phyloP scores from a whole-genome alignment of 495 filamentous ascomycete species.

The Penicillium soppii region DNA sequence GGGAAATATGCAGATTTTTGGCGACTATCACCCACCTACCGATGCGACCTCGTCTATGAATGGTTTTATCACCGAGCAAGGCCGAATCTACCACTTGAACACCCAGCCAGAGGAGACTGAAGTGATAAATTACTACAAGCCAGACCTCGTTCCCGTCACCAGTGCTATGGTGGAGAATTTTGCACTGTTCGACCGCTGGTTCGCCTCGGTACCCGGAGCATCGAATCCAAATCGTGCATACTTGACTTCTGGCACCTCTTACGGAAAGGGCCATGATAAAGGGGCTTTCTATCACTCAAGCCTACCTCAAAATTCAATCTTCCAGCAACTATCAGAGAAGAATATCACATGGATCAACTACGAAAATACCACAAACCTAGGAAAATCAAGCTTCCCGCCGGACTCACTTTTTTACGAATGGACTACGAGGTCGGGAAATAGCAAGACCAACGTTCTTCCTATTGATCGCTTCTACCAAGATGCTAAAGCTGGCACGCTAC shows the following conservation, averaged over 20 bases:
- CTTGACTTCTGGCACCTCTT: conserved; percentile 47
- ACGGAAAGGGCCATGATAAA: conserved; percentile 45
- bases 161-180: conserved; percentile 47
- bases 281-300: conserved; percentile 43
- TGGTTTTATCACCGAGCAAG: too few species aligned
- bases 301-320: conserved; percentile 48
- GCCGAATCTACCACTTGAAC: too few species aligned
- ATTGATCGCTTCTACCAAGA: conserved; percentile 39
- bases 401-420: conserved; percentile 41
- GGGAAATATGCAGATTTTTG: too few species aligned
- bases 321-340: conserved; percentile 45
- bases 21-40: too few species aligned
- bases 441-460: conserved; percentile 30
- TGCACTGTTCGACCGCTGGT: conserved; percentile 51
- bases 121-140: conserved; percentile 51
- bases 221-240: conserved; percentile 52
- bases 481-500: conserved; percentile 37
- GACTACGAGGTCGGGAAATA: conserved; percentile 36
- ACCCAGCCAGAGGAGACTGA: too few species aligned
- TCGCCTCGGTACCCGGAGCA: conserved; percentile 46
- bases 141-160: conserved; percentile 45
- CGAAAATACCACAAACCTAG: conserved; percentile 36
- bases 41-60: too few species aligned
- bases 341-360: conserved; percentile 52
- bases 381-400: conserved; percentile 27